phyloP scores from a whole-genome alignment of 176 grass and related monocot genomes.

The Musa acuminata region DNA sequence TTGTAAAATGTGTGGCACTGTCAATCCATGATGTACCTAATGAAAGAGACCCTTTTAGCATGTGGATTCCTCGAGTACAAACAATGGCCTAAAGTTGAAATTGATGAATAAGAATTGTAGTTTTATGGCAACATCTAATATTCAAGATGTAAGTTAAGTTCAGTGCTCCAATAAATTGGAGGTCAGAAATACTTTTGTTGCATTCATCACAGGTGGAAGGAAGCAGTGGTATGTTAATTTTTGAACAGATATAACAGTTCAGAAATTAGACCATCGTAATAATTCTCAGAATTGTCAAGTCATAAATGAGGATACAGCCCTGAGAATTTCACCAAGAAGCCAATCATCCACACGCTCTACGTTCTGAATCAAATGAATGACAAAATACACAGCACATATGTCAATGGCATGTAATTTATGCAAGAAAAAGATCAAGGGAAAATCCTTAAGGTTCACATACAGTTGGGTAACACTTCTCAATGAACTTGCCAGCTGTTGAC shows the following conservation, averaged over 20 bases:
- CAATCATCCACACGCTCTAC: slow-evolving; percentile 51
- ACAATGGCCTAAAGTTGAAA: too few relatives aligned
- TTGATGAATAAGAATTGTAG: too few relatives aligned
- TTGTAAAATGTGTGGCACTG: too few relatives aligned
- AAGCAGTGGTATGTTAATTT: too few relatives aligned
- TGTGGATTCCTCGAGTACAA: too few relatives aligned
- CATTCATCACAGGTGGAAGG: neutral
- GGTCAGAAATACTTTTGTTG: neutral
- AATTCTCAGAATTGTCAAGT: neutral
- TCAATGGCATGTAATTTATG: neutral
- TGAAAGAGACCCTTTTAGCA: too few relatives aligned
- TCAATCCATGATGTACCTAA: too few relatives aligned
- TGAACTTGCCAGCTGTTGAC: slow-evolving; percentile 52
- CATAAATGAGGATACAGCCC: slow-evolving; percentile 78
- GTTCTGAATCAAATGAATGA: slow-evolving; percentile 45
- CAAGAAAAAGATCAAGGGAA: slow-evolving; percentile 16
- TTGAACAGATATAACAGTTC: too few relatives aligned
- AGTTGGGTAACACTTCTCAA: slow-evolving; percentile 71
- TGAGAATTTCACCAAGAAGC: slow-evolving; percentile 62
- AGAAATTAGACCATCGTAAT: too few relatives aligned
- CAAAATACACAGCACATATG: slow-evolving; percentile 12
- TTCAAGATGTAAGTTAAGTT: neutral
- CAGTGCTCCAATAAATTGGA: neutral
- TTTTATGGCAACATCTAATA: too few relatives aligned
- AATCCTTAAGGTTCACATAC: slow-evolving; percentile 34